Base-by-base conservation (phyloP, 306 rosid species). In the Vicia faba region DNA sequence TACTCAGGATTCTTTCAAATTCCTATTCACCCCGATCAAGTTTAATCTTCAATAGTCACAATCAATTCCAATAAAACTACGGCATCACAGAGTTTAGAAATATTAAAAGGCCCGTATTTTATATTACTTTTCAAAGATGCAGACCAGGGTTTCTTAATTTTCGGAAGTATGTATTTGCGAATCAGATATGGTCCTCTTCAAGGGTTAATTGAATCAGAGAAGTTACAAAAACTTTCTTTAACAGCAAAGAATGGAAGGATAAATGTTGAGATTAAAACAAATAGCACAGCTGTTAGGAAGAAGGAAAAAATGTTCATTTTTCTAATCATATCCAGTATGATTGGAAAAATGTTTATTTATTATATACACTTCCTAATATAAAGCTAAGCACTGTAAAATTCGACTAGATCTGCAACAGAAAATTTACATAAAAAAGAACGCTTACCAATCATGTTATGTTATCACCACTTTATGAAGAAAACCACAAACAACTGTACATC, bases 391-490 rank as follows among this genome's bases (percentile, higher is more conserved):
- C 5, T 35, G 64, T 29, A 8, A 39, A 63, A 20, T 46, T 33
- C 2, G 4, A 57, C 25, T 5, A 43, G 61, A 59, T 71, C 36
- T 26, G 13, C n/a, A 15, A 20, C 25, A 58, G n/a, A 44, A 63
- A 54, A 45, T 69, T 78, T 79, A 83, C 84, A 79, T 28, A 69
- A 83, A 40, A 76, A 44, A 58, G 59, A 68, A 60, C 49, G 51
- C 72, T 61, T 11, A 71, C 64, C 69, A 69, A 55, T 79, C 71
- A 25, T 39, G 48, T 36, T 39, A 25, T 39, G 48, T 36, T 39
- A 38, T 28, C 49, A 50, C n/a, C 66, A 38, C 43, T 64, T 69
- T 25, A 69, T 51, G 55, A 72, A 73, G 51, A 54, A 58, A 45
- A 40, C 12, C 19, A 75, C 38, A 46, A 63, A 49, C 43, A 54